Evolutionary conservation across 1,284 basidiomycete species (phyloP), one percentile per base, ranked within the genome.

Genomic region (Bondarzewia mesenterica): DNA sequence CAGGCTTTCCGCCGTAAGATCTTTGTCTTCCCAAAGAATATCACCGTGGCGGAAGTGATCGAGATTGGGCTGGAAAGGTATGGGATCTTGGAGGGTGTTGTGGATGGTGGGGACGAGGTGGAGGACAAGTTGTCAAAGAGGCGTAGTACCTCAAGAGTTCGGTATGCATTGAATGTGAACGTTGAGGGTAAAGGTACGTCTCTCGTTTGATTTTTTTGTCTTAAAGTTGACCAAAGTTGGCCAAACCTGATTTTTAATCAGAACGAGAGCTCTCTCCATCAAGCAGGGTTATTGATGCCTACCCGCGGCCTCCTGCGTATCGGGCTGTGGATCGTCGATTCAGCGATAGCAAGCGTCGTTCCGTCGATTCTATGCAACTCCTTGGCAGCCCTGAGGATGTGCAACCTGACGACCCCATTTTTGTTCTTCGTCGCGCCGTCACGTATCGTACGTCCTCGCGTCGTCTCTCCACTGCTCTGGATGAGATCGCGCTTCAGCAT

Each of bases 101-200:
- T 97, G 1, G 93, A 98, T 62, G 95, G 95, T 1, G 94, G 94
- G 1, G 95, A 99, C 63, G 94, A 97, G 59, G 81, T 98, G 1
- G 95, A 98, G 64, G 93, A 95, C 60, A 93, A 94, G 63, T 68
- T 83, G 38, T 77, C 81, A 12, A 90, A 92, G 65, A 73, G 92
- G 48, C 75, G 85, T 52, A 94, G 90, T 63, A 74, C 78, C 16
- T 67, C 78, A 2, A 76, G 89, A 42, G 87, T 95, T 38, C 76
- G 91, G 43, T 98, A 97, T 63, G 79, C 79, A 15, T 69, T 98
- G 44, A 74, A 77, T 14, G 75, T 82, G 18, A 70, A 74, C 55
- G 58, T 72, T 16, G 75, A 75, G 50, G 78, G 78, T 7, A 73
- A 80, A 61, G 89, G 91, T 91, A 55, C 52, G 75, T 64, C 21